Conservation (phyloP, 257 asterid genomes). For the Solanum bukasovii region DNA sequence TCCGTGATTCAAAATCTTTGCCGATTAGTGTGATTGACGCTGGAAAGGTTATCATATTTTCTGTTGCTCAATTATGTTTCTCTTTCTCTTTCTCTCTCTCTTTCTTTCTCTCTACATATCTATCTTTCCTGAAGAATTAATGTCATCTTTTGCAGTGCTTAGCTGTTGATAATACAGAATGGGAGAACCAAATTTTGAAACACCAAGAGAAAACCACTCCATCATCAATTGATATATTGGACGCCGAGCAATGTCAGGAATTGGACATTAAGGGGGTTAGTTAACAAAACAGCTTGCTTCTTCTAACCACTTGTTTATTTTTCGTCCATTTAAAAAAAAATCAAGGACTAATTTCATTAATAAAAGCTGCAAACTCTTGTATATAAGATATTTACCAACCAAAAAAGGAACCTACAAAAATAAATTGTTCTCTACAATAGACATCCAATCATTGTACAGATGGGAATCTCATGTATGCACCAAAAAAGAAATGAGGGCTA, state of each 20-base stretch:
- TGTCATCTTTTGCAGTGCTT: slow-evolving; percentile 34
- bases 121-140: not conserved
- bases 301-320: not conserved
- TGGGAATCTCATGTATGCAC: not conserved
- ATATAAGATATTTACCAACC: not conserved
- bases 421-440: not conserved
- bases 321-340: not conserved
- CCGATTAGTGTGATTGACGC: slow-evolving; percentile 59
- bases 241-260: slow-evolving; percentile 18
- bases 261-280: slow-evolving; percentile 59
- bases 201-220: slow-evolving; percentile 29
- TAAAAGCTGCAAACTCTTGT: not conserved
- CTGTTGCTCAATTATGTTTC: not conserved
- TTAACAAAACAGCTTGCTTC: not conserved
- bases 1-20: slow-evolving; percentile 32
- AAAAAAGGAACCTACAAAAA: not conserved
- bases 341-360: not conserved
- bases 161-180: slow-evolving; percentile 23
- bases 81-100: not conserved
- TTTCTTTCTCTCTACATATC: not conserved
- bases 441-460: not conserved
- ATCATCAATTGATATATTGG: slow-evolving; percentile 33
- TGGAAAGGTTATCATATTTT: slow-evolving; percentile 29
- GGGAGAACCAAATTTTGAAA: slow-evolving; percentile 31
- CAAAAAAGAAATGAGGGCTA: not conserved